Evolutionary conservation across 176 grass and related monocot genomes (phyloP).

Genomic region (Triticum monococcum): DNA sequence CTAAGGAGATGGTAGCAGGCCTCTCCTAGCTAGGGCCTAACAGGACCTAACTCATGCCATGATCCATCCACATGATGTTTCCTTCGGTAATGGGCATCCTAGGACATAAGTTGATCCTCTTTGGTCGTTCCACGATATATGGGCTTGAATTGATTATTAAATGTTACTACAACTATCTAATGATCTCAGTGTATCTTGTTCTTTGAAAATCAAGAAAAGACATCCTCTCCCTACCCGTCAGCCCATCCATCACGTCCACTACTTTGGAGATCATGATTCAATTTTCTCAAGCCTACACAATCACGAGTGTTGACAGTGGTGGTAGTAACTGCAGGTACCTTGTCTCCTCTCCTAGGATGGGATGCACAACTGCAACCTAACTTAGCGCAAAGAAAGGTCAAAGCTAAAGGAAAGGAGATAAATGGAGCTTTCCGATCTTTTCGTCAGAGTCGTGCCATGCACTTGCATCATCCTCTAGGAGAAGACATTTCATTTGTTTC

Average conservation of each 20-base stretch:
- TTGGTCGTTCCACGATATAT: no score
- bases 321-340: neutral
- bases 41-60: no score
- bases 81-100: no score
- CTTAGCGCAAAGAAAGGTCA: neutral
- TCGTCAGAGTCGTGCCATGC: no score
- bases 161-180: neutral
- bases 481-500: no score
- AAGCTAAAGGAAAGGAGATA: no score
- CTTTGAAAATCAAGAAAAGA: constrained; percentile 45
- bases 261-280: neutral
- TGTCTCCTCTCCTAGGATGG: constrained; percentile 21
- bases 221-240: neutral
- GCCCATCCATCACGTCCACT: neutral
- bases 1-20: no score
- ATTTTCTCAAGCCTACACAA: neutral
- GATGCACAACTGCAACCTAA: neutral
- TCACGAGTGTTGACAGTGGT: neutral
- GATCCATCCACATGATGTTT: no score
- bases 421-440: no score
- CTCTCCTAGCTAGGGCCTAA: no score
- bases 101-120: no score
- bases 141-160: neutral
- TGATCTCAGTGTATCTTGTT: neutral
- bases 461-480: no score